These are phyloP conservation scores for Coemansia sp. DNA, from an alignment of 192 early-diverging fungal genomes.

Conservation along the genomic window DNA sequence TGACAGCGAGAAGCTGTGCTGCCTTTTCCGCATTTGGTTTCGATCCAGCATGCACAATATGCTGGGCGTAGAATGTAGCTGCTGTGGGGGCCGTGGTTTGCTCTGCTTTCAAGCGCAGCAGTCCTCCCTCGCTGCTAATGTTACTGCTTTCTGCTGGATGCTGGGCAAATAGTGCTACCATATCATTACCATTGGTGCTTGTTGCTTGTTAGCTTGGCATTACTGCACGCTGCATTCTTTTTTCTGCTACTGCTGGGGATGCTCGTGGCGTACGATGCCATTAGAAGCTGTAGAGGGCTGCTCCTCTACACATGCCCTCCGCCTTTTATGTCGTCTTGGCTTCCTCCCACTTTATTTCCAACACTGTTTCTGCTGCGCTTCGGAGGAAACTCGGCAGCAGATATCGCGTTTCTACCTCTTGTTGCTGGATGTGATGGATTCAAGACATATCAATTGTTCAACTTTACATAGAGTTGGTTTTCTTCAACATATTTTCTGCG, in stretches of 20 bases:
- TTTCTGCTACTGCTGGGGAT: background rate
- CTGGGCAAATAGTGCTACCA: background rate
- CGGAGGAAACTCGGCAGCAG: background rate
- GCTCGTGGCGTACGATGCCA: background rate
- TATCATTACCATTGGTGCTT: background rate
- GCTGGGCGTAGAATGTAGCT: background rate
- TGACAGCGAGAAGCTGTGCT: background rate
- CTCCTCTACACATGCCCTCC: no score
- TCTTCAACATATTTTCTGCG: no score
- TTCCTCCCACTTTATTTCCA: background rate
- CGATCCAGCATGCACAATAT: background rate
- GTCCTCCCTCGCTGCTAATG: conserved; percentile 1
- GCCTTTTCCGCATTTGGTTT: background rate
- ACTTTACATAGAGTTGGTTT: no score
- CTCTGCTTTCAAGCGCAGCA: background rate
- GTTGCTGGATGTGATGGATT: background rate
- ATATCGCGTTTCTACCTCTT: background rate
- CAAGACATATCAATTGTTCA: background rate
- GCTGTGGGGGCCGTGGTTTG: background rate
- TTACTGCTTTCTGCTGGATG: background rate
- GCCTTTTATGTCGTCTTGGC: background rate
- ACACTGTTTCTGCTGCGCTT: background rate
- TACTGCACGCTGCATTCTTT: conserved; percentile 5
- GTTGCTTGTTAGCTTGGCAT: background rate
- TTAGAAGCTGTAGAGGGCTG: background rate